A percentile compares a stretch with the other conserved stretches of the same genome.
phyloP scores from a whole-genome alignment of 1,284 basidiomycete species.

The Somion occarium region DNA sequence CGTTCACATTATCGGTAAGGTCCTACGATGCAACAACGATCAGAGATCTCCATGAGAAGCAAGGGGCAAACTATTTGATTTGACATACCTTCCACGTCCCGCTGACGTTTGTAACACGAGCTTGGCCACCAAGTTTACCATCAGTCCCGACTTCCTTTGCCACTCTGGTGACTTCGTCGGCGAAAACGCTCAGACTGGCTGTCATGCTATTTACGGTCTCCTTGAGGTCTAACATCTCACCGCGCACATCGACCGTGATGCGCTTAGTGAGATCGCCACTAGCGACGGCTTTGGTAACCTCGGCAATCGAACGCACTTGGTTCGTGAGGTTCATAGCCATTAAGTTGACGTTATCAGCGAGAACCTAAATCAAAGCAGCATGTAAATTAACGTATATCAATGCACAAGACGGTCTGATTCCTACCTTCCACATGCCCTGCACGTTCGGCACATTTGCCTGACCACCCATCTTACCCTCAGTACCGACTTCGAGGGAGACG shows the following conservation, averaged over 20 bases:
- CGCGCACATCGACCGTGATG: constrained; percentile 85
- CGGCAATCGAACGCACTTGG: constrained; percentile 85
- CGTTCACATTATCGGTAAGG: constrained; percentile 91
- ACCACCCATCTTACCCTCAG: constrained; percentile 93
- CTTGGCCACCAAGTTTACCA: constrained; percentile 76
- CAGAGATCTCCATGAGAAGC: background rate
- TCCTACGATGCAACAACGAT: constrained; percentile 36
- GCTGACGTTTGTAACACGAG: constrained; percentile 85
- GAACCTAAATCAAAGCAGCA: constrained; percentile 37
- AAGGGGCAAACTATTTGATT: background rate
- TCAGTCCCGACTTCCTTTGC: constrained; percentile 92
- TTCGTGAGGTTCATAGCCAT: constrained; percentile 93
- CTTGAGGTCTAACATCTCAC: constrained; percentile 87
- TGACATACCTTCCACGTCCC: constrained; percentile 84
- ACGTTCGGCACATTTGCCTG: constrained; percentile 87
- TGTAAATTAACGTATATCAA: background rate
- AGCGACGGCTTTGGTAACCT: constrained; percentile 78
- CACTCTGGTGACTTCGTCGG: constrained; percentile 84
- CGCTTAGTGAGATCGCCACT: constrained; percentile 87
- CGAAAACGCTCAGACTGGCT: constrained; percentile 81
- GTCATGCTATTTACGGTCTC: constrained; percentile 93
- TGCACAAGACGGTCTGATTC: constrained; percentile 7
- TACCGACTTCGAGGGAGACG: constrained; percentile 90
- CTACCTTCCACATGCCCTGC: constrained; percentile 88
- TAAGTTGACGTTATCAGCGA: constrained; percentile 78